A percentile compares a stretch with the other conserved stretches of the same genome.
Conservation (phyloP, 2,329 filamentous ascomycete genomes). For the Fusarium secorum region DNA sequence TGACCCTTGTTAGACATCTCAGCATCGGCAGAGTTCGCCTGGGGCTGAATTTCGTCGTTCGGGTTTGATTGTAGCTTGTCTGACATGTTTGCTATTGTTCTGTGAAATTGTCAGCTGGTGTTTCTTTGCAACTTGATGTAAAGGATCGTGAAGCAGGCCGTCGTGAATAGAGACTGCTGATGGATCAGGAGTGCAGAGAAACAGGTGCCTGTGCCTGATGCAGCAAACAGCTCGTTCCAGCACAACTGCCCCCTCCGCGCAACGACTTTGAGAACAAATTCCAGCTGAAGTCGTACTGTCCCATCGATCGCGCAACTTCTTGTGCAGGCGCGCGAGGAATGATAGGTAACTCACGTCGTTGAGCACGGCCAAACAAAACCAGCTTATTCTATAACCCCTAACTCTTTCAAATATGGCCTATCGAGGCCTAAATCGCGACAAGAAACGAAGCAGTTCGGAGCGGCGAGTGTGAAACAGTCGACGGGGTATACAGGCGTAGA, state of each 20-base stretch:
- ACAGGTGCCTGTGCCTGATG: neutral
- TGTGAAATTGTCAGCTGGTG: conserved; percentile 33
- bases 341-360: conserved; percentile 39
- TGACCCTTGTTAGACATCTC: conserved; percentile 55
- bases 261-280: neutral
- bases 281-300: neutral
- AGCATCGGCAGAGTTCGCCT: conserved; percentile 45
- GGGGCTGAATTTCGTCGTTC: conserved; percentile 46
- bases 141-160: conserved; percentile 9
- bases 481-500: conserved; percentile 16
- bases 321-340: conserved; percentile 19
- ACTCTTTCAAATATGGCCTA: conserved; percentile 41
- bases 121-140: neutral
- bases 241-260: neutral
- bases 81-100: conserved; percentile 46
- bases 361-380: conserved; percentile 31
- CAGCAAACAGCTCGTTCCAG: neutral
- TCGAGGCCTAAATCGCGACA: conserved; percentile 33
- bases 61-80: conserved; percentile 42
- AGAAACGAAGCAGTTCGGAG: conserved; percentile 27
- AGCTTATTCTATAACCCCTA: conserved; percentile 38
- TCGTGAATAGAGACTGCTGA: neutral
- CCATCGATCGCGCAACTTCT: conserved; percentile 14
- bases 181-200: neutral
- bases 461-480: conserved; percentile 17